Base-by-base conservation (phyloP, 106 monocot genomes). In the Dioscorea zingiberensis region DNA sequence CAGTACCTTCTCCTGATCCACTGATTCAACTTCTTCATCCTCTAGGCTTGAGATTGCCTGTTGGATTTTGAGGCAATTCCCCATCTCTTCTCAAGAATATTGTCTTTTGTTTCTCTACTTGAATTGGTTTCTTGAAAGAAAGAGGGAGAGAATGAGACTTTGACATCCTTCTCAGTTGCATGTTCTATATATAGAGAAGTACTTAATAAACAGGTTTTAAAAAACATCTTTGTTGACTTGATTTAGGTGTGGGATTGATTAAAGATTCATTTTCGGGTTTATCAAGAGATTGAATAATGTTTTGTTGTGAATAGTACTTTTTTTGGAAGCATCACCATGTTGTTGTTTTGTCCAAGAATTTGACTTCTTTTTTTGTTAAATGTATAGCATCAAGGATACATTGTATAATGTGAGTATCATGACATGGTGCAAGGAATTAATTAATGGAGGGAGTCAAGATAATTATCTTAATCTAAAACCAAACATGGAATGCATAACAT, bases 21-120 rank as follows among this genome's bases (percentile, higher is more conserved):
- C 25, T 47, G 23, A 29, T 22, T 13, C 51, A 10, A 4, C 3
- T 8, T 67, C 54, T 10, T 67, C 67, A 18, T 53, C 67, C 16
- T 67, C 67, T 11, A 9, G 27, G 27, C 28, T 30, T n/a, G 54
- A 17, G 27, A 22, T 26, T 23, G 3, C 17, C 54, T 25, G n/a
- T n/a, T n/a, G 13, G n/a, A 16, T 45, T 16, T 32, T 60, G 18
- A 27, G 11, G 51, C 67, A 67, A 54, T 67, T 49, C 65, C 47
- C 62, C 62, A 62, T 56, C 56, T 56, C 56, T 24, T 56, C 56
- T 1, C 1, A 12, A 21, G 19, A 22, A 12, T 22, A n/a, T 55
- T 30, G 28, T 60, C 60, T 60, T 60, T 60, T 60, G 6, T 27
- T 22, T 60, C 29, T 60, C 60, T 60, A 1, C 28, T 10, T 60